phyloP scores from a whole-genome alignment of 108 stramenopile genomes.

The Cyclotella cryptica region DNA sequence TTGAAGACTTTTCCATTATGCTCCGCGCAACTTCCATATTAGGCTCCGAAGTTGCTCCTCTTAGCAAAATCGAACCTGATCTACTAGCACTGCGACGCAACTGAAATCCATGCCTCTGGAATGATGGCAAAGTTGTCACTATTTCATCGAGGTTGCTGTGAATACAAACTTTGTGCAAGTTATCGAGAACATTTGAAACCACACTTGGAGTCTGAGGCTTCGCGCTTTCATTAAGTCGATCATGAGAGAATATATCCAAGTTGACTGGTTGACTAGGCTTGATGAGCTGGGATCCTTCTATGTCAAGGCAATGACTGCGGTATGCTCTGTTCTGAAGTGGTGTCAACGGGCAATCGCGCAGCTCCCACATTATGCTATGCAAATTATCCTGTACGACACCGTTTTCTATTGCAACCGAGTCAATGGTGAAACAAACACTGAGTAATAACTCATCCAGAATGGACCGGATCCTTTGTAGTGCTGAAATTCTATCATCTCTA shows the following conservation, averaged over 20 bases:
- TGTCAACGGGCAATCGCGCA: not conserved
- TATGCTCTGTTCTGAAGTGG: not conserved
- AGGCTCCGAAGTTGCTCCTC: conserved; percentile 55
- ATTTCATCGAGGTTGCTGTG: conserved; percentile 24
- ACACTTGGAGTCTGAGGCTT: not conserved
- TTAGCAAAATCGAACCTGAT: conserved; percentile 8
- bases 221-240: not conserved
- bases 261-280: not conserved
- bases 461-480: not conserved
- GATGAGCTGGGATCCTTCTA: conserved; percentile 6
- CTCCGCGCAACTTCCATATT: conserved; percentile 48
- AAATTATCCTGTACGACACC: too few relatives aligned
- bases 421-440: not conserved
- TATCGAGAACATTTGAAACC: conserved; percentile 37
- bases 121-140: too few relatives aligned
- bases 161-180: conserved; percentile 49
- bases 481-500: not conserved
- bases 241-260: not conserved
- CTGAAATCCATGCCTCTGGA: not conserved
- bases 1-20: conserved; percentile 66
- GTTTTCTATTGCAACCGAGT: not conserved
- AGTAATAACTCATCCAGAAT: not conserved
- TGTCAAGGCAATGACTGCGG: not conserved
- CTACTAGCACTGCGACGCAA: conserved; percentile 15
- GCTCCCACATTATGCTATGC: not conserved